Conservation (phyloP, 208 protist species). For the Crithidia fasciculata region DNA sequence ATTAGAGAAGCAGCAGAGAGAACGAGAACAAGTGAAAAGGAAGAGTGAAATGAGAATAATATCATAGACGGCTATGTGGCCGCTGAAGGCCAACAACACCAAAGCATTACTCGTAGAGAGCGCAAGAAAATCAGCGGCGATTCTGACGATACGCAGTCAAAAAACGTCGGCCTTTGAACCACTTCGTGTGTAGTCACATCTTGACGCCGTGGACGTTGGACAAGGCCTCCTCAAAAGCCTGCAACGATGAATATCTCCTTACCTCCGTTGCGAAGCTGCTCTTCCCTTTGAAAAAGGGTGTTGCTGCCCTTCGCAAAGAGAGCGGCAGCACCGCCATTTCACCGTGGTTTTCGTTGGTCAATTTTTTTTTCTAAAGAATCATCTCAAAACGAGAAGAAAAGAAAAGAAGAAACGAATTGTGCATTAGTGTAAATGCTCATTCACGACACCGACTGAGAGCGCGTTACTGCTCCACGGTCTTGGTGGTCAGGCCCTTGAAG, state of each 20-base stretch:
- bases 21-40: conserved; percentile 18
- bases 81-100: too few relatives aligned
- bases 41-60: background rate
- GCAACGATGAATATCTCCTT: too few relatives aligned
- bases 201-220: too few relatives aligned
- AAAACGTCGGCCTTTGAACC: too few relatives aligned
- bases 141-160: too few relatives aligned
- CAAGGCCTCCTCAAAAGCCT: too few relatives aligned
- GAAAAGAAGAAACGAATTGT: conserved; percentile 22
- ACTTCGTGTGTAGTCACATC: too few relatives aligned
- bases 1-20: background rate
- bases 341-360: background rate
- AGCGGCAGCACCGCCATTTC: background rate
- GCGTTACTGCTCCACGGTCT: conserved; percentile 73
- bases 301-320: too few relatives aligned
- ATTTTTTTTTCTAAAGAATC: background rate
- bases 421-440: conserved; percentile 10
- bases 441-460: background rate
- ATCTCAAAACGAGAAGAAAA: conserved; percentile 5
- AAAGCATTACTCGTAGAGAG: too few relatives aligned
- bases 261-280: too few relatives aligned
- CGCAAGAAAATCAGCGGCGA: too few relatives aligned
- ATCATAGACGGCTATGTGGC: background rate
- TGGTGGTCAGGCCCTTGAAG: conserved; percentile 89
- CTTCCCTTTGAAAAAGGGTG: too few relatives aligned